A percentile compares a stretch with the other conserved stretches of the same genome.
These are phyloP conservation scores for Globisporangium apiculatum DNA, from an alignment of 352 stramenopile genomes.

Conservation along the genomic window DNA sequence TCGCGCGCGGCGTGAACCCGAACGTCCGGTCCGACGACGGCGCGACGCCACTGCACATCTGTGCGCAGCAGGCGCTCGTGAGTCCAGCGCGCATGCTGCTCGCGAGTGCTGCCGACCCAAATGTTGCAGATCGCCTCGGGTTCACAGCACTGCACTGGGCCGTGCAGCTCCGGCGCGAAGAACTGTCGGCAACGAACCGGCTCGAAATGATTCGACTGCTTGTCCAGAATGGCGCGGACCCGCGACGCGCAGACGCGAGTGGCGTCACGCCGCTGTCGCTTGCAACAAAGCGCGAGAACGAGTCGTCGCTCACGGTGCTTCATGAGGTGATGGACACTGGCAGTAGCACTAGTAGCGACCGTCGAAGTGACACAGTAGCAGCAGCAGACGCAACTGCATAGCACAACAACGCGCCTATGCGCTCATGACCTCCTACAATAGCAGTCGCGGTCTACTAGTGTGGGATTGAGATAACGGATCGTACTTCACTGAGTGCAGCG, in stretches of 20 bases:
- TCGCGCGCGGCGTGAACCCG: conserved; percentile 51
- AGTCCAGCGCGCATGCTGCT: conserved; percentile 51
- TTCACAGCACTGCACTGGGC: conserved; percentile 80
- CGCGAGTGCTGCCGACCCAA: conserved; percentile 53
- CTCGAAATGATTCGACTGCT: conserved; percentile 70
- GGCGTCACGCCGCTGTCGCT: conserved; percentile 56
- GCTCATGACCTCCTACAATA: too few relatives aligned
- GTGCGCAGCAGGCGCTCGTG: conserved; percentile 63
- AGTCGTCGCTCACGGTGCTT: conserved; percentile 43
- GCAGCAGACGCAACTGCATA: conserved; percentile 3
- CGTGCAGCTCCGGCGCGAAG: conserved; percentile 74
- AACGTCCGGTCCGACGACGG: conserved; percentile 51
- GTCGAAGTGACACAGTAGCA: conserved; percentile 6
- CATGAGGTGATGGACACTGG: conserved; percentile 36
- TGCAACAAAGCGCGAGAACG: conserved; percentile 64
- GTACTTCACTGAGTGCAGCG: too few relatives aligned
- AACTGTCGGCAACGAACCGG: conserved; percentile 48
- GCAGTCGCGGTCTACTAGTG: too few relatives aligned
- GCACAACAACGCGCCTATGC: too few relatives aligned
- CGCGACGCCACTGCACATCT: conserved; percentile 71
- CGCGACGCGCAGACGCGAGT: conserved; percentile 27
- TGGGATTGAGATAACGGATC: too few relatives aligned
- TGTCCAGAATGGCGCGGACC: conserved; percentile 49
- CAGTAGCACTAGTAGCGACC: conserved; percentile 5
- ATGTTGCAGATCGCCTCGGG: conserved; percentile 47